Evolutionary conservation across 164 flowering plant genomes (phyloP).

Genomic region (Piper longum): DNA sequence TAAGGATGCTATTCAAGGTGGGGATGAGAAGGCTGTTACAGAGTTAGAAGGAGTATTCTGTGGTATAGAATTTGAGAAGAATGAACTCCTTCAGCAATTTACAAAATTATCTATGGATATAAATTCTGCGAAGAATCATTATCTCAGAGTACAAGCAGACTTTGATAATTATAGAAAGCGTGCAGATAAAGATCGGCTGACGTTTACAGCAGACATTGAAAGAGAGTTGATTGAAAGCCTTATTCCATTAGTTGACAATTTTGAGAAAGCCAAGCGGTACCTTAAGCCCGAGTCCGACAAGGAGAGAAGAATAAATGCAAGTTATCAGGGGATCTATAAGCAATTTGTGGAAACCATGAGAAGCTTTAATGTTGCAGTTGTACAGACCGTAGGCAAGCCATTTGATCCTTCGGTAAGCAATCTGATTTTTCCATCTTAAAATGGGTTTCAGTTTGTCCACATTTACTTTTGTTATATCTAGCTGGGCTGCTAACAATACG

Average conservation of each 20-base stretch:
- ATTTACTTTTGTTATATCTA: too few species aligned
- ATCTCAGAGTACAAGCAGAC: constrained; percentile 71
- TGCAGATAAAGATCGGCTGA: constrained; percentile 57
- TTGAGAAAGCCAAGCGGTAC: constrained; percentile 79
- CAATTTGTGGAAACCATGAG: constrained; percentile 88
- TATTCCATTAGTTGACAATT: constrained; percentile 75
- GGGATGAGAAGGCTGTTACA: constrained; percentile 32
- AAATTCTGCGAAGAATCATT: constrained; percentile 56
- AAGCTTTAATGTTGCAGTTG: constrained; percentile 55
- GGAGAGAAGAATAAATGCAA: constrained; percentile 71
- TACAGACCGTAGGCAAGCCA: constrained; percentile 80
- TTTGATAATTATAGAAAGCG: constrained; percentile 87
- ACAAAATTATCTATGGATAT: constrained; percentile 40
- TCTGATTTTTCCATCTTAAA: too few species aligned
- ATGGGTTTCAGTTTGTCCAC: too few species aligned
- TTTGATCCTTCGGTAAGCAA: constrained; percentile 83
- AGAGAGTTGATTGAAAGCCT: constrained; percentile 76
- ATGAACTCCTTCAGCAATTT: constrained; percentile 38
- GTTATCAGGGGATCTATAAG: constrained; percentile 95
- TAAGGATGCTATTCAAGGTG: constrained; percentile 50
- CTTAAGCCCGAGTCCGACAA: constrained; percentile 68
- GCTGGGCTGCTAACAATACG: too few species aligned
- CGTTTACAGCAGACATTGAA: constrained; percentile 43
- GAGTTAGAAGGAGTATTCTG: constrained; percentile 42
- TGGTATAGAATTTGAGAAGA: constrained; percentile 40